Percentiles rank a stretch among this genome's conserved stretches.
Evolutionary conservation across 176 grass and related monocot genomes (phyloP).

Genomic region (Lolium perenne): DNA sequence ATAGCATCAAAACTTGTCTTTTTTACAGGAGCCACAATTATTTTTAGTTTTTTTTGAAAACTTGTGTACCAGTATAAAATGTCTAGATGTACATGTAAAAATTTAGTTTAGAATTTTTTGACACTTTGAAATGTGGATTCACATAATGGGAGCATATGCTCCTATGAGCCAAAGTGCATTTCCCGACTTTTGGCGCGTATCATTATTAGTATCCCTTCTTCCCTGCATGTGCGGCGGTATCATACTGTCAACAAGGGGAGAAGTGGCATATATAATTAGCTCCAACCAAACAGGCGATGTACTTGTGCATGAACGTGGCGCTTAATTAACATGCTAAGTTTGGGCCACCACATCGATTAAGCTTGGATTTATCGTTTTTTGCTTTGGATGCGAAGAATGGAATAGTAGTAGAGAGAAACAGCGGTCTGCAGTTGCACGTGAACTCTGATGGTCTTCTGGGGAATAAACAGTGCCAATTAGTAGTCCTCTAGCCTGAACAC

Average conservation of each 20-base stretch:
- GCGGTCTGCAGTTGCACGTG: conserved; percentile 26
- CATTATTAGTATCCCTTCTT: not conserved
- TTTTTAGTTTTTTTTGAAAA: too few species aligned
- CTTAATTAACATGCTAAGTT: not conserved
- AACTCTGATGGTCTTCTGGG: conserved; percentile 19
- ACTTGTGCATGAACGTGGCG: not conserved
- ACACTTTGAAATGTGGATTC: too few species aligned
- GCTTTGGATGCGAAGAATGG: not conserved
- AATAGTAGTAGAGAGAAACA: not conserved
- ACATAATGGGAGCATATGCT: too few species aligned
- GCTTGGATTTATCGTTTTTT: not conserved
- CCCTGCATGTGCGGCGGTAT: conserved; percentile 28
- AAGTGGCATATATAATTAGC: not conserved
- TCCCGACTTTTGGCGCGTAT: not conserved
- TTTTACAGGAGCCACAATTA: too few species aligned
- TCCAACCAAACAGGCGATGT: not conserved
- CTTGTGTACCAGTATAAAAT: too few species aligned
- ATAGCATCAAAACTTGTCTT: too few species aligned
- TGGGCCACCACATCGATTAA: not conserved
- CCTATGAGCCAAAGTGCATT: too few species aligned
- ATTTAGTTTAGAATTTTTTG: too few species aligned
- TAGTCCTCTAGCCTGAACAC: conserved; percentile 28
- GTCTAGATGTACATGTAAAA: too few species aligned
- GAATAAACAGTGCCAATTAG: conserved; percentile 46
- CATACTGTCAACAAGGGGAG: not conserved